Percentiles rank a stretch among this genome's conserved stretches.
Conservation (phyloP, 164 flowering plant genomes). For the Brasenia schreberi region DNA sequence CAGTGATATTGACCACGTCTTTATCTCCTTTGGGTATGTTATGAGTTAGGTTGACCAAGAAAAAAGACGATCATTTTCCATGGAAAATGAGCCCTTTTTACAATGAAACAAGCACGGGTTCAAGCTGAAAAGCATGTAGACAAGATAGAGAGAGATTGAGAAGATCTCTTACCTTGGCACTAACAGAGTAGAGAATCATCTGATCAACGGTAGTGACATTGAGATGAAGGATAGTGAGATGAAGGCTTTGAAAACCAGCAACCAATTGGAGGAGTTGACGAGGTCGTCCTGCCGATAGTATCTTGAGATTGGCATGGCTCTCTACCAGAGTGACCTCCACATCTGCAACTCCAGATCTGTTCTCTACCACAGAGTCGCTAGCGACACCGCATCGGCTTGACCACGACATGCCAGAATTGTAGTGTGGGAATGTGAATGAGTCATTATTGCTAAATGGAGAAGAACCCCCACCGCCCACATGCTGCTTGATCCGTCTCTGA, state of each 20-base stretch:
- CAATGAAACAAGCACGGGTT: not conserved
- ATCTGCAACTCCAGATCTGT: slow-evolving; percentile 33
- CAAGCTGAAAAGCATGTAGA: not conserved
- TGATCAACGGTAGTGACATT: slow-evolving; percentile 55
- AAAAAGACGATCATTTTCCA: too few species aligned
- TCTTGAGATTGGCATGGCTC: slow-evolving; percentile 71
- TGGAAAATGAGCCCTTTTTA: too few species aligned
- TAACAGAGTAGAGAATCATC: slow-evolving; percentile 57
- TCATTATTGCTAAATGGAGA: slow-evolving; percentile 23
- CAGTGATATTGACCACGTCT: too few species aligned
- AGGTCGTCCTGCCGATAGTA: slow-evolving; percentile 41
- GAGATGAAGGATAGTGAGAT: slow-evolving; percentile 62
- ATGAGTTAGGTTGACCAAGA: too few species aligned
- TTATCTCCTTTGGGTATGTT: too few species aligned
- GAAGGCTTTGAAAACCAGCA: slow-evolving; percentile 38
- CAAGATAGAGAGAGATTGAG: not conserved
- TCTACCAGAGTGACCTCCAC: slow-evolving; percentile 90
- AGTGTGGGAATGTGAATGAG: slow-evolving; percentile 39
- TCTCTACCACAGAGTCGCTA: slow-evolving; percentile 1
- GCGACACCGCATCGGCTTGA: slow-evolving; percentile 4
- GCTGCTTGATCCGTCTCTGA: slow-evolving; percentile 15
- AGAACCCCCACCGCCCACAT: slow-evolving; percentile 26
- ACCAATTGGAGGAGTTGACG: slow-evolving; percentile 65
- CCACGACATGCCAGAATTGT: slow-evolving; percentile 17
- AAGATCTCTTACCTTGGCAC: slow-evolving; percentile 45